A percentile compares a stretch with the other conserved stretches of the same genome.
Evolutionary conservation across 352 stramenopile species (phyloP).

Genomic region (Phytophthora melonis): DNA sequence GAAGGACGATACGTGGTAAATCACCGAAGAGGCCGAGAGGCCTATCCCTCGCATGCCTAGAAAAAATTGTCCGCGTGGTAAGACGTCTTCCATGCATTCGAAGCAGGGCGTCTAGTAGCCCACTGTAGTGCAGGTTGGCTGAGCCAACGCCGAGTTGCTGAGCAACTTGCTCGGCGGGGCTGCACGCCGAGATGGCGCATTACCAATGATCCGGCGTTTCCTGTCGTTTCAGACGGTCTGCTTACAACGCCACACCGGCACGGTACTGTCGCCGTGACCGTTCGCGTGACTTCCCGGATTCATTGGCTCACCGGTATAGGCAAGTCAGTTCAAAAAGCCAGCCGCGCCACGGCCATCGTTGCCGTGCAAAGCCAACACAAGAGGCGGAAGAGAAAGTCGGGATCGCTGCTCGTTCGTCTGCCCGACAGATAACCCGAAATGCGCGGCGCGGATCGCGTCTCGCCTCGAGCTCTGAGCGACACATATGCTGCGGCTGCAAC

Average conservation of each 20-base stretch:
- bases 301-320: slow-evolving; percentile 24
- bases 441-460: neutral
- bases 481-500: slow-evolving; percentile 15
- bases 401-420: slow-evolving; percentile 1
- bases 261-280: slow-evolving; percentile 8
- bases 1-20: slow-evolving; percentile 11
- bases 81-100: neutral
- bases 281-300: slow-evolving; percentile 25
- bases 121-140: neutral
- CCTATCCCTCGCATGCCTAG: slow-evolving; percentile 24
- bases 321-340: slow-evolving; percentile 34
- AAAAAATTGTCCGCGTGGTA: neutral
- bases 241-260: slow-evolving; percentile 25
- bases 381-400: neutral
- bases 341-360: slow-evolving; percentile 1
- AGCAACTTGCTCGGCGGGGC: neutral
- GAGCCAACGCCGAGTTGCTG: neutral
- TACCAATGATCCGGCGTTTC: slow-evolving; percentile 7
- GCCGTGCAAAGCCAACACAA: slow-evolving; percentile 1
- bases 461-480: slow-evolving; percentile 32
- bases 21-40: neutral
- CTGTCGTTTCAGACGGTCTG: slow-evolving; percentile 8
- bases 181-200: slow-evolving; percentile 1
- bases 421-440: slow-evolving; percentile 9
- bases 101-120: neutral